These are phyloP conservation scores for Fusarium sp. DNA, from an alignment of 2,329 filamentous ascomycete species.

Conservation along the genomic window DNA sequence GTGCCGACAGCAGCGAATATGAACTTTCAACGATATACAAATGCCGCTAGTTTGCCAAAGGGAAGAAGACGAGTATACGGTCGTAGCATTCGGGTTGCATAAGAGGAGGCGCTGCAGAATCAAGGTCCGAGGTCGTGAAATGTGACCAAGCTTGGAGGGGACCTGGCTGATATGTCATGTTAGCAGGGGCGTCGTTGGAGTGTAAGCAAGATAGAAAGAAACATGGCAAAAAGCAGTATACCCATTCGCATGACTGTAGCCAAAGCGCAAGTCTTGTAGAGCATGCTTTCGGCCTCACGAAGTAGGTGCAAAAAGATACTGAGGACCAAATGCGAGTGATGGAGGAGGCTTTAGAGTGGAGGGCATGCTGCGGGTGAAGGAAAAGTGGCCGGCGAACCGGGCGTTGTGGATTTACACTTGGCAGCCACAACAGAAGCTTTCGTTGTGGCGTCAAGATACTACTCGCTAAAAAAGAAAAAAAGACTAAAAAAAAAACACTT, in stretches of 20 bases:
- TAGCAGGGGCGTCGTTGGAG: constrained; percentile 14
- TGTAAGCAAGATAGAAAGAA: not conserved
- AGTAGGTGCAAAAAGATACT: constrained; percentile 15
- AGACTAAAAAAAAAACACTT: constrained; percentile 11
- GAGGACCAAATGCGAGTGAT: constrained; percentile 34
- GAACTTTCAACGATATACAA: not conserved
- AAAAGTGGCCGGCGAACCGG: constrained; percentile 46
- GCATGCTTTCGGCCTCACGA: not conserved
- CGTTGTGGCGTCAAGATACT: constrained; percentile 10
- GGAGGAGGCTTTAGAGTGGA: constrained; percentile 39
- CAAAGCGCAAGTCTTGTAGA: not conserved
- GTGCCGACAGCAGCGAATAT: constrained; percentile 9
- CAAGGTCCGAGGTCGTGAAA: constrained; percentile 18
- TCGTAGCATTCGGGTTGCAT: not conserved
- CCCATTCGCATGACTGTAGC: not conserved
- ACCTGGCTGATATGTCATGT: constrained; percentile 31
- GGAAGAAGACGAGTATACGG: not conserved
- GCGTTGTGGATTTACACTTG: constrained; percentile 40
- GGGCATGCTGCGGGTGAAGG: constrained; percentile 31
- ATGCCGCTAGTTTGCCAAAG: not conserved
- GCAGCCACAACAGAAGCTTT: constrained; percentile 21
- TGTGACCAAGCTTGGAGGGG: constrained; percentile 37
- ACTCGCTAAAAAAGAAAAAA: not conserved
- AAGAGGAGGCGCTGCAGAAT: constrained; percentile 7
- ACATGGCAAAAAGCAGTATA: not conserved